Base-by-base conservation (phyloP, 2,329 filamentous ascomycete species). In the Venturia nashicola region DNA sequence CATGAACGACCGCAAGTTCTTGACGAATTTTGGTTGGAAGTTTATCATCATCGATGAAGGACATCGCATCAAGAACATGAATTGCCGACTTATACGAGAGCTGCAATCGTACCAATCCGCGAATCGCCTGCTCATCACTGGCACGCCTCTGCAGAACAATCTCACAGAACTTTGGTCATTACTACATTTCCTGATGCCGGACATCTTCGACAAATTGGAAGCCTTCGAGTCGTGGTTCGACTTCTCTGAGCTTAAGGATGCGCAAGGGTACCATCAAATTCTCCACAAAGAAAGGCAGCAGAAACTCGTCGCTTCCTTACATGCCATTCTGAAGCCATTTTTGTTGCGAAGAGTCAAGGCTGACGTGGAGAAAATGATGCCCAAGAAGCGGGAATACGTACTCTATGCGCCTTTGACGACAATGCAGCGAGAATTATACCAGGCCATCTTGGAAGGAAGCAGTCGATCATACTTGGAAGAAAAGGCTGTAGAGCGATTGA, bases 1-100 rank as follows among this genome's bases (percentile, higher is more conserved):
- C 63, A 87, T 99, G 76, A 87, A 91, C 69, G 94, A 99, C 72
- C 86, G 90, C 44, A 88, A 91, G 62, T 87, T 87, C 43, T 77
- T 99, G 5, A 86, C 86, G 0, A 87, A 88, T 65, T 93, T 96
- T 64, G 88, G 91, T 43, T 99, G 94, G 94, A 91, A 95, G 63
- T 97, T 96, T 69, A 97, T 99, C 70, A 94, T 99, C 68, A 96
- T 99, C 66, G 93, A 99, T 69, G 94, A 99, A 76, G 94, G 94
- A 0, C 94, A 99, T 72, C 88, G 94, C 0, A 86, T 99, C 82
- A 99, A 99, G 78, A 99, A 99, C 68, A 88, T 96, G 67, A 92
- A 97, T 61, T 95, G 93, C 39, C 89, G 90, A 65, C 80, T 99
- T 0, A 96, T 97, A 67, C 88, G 90, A 59, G 91, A 96, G 68